Evolutionary conservation across 257 asterid species (phyloP).

Genomic region (Nicotiana paniculata): DNA sequence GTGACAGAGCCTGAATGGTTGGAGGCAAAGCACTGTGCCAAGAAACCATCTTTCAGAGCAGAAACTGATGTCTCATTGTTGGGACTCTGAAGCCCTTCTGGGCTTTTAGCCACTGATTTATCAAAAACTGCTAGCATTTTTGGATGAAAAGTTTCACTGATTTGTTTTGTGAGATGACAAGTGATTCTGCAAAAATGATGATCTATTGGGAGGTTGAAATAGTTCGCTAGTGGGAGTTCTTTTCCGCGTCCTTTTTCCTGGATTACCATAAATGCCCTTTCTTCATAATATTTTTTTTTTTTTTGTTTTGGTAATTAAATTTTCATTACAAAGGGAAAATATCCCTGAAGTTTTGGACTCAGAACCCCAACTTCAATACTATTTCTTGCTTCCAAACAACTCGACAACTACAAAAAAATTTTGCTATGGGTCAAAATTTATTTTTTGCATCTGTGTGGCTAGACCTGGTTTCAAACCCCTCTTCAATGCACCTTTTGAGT

Average conservation of each 20-base stretch:
- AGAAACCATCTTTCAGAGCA: slow-evolving; percentile 68
- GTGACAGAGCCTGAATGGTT: slow-evolving; percentile 54
- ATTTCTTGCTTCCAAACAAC: no score
- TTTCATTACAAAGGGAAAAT: no score
- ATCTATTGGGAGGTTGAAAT: background rate
- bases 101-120: slow-evolving; percentile 79
- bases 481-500: no score
- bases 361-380: no score
- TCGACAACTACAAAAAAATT: no score
- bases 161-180: background rate
- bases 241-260: background rate
- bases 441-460: no score
- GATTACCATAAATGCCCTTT: slow-evolving; percentile 13
- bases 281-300: background rate
- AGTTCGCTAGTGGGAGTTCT: background rate
- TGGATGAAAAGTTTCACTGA: background rate
- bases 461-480: no score
- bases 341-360: no score
- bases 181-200: background rate
- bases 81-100: slow-evolving; percentile 67
- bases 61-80: slow-evolving; percentile 28
- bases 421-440: no score
- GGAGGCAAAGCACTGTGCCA: slow-evolving; percentile 65
- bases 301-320: no score
- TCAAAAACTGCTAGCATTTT: slow-evolving; percentile 80